These are phyloP conservation scores for Pyrrhoderma lamaoense DNA, from an alignment of 1,284 basidiomycete species.

Conservation along the genomic window DNA sequence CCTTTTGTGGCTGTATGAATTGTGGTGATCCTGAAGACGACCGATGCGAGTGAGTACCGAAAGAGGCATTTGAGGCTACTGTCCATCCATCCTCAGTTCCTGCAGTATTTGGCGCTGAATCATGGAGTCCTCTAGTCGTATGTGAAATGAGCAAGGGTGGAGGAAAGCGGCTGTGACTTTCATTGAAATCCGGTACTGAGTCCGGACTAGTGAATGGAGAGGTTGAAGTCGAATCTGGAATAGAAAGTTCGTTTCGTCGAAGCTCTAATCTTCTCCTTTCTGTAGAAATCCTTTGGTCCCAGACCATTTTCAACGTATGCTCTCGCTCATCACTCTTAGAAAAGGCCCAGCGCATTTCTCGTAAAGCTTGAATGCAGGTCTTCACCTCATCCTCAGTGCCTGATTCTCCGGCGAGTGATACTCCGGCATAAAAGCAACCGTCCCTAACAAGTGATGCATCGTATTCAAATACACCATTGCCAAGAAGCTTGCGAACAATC, in stretches of 20 bases:
- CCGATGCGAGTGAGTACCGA: slow-evolving; percentile 10
- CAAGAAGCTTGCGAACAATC: slow-evolving; percentile 55
- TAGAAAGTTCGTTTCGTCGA: slow-evolving; percentile 16
- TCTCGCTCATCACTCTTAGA: slow-evolving; percentile 66
- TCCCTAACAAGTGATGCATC: slow-evolving; percentile 41
- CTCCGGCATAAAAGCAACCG: slow-evolving; percentile 32
- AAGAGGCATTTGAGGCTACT: slow-evolving; percentile 15
- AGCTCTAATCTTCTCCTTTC: slow-evolving; percentile 13
- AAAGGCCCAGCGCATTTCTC: slow-evolving; percentile 75
- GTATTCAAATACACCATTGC: slow-evolving; percentile 56
- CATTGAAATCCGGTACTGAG: slow-evolving; percentile 20
- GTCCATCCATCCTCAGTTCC: slow-evolving; percentile 31
- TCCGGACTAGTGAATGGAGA: slow-evolving; percentile 21
- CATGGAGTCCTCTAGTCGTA: slow-evolving; percentile 19
- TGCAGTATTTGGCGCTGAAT: slow-evolving; percentile 29
- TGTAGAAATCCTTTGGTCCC: slow-evolving; percentile 36
- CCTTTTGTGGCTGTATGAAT: slow-evolving; percentile 9
- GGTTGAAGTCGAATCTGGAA: slow-evolving; percentile 13
- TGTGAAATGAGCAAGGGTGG: slow-evolving; percentile 22
- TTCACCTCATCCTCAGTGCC: slow-evolving; percentile 63
- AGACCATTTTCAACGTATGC: slow-evolving; percentile 53
- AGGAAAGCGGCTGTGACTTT: slow-evolving; percentile 29
- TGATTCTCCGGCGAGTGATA: slow-evolving; percentile 35
- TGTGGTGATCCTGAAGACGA: slow-evolving; percentile 16
- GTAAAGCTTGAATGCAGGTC: slow-evolving; percentile 63